A percentile compares a stretch with the other conserved stretches of the same genome.
Conservation (phyloP, 75 land plant species). For the Gnetum montanum region DNA sequence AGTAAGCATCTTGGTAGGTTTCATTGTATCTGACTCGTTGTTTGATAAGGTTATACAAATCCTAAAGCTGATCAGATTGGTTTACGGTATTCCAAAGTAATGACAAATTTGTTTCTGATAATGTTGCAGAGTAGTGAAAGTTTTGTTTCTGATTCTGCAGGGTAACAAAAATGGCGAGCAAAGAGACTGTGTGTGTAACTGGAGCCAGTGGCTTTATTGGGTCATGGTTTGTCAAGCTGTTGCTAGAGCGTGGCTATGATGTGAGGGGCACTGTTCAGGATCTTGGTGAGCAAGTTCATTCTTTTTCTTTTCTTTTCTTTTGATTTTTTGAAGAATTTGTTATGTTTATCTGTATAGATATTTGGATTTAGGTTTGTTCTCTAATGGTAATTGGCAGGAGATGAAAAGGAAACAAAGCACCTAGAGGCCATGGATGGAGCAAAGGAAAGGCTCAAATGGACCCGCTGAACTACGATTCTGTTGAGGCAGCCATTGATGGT, state of each 20-base stretch:
- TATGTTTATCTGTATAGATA: background rate
- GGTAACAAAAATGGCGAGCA: background rate
- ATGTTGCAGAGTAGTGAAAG: background rate
- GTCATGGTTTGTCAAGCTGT: conserved; percentile 33
- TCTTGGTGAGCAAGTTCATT: background rate
- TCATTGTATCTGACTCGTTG: too few species aligned
- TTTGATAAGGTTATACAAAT: too few species aligned
- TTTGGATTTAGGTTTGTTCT: background rate
- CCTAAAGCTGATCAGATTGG: too few species aligned
- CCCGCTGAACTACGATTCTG: conserved; percentile 51
- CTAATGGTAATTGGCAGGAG: conserved; percentile 10
- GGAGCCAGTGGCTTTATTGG: conserved; percentile 65
- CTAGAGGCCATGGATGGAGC: conserved; percentile 53
- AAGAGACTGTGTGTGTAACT: conserved; percentile 42
- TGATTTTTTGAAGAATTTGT: too few species aligned
- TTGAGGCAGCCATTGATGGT: conserved; percentile 34
- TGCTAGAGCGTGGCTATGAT: conserved; percentile 32
- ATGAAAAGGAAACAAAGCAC: conserved; percentile 50
- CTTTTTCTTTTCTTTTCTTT: too few species aligned
- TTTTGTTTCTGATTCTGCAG: background rate
- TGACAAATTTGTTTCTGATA: too few species aligned
- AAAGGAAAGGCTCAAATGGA: conserved; percentile 52
- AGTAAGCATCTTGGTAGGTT: too few species aligned
- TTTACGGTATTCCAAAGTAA: too few species aligned
- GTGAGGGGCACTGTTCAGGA: conserved; percentile 31